Evolutionary conservation across 2,329 filamentous ascomycete species (phyloP).

Genomic region (Rachicladosporium sp.): DNA sequence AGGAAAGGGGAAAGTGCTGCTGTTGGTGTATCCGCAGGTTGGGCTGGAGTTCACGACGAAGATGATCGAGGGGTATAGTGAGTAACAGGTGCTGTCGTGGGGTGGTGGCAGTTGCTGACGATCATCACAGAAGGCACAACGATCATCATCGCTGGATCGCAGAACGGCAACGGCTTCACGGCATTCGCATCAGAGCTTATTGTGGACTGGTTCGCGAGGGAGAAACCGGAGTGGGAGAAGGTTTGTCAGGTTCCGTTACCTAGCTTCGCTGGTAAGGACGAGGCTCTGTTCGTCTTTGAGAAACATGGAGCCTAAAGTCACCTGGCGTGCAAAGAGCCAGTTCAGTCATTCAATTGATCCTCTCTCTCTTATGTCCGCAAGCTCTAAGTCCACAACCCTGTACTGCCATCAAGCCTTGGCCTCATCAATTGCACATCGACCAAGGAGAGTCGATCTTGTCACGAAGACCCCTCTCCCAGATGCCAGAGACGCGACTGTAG

Average conservation of each 20-base stretch:
- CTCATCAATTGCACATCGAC: too few relatives aligned
- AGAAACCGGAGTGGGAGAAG: slow-evolving; percentile 45
- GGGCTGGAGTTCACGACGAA: slow-evolving; percentile 53
- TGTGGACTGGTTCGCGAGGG: slow-evolving; percentile 51
- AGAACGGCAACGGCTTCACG: slow-evolving; percentile 64
- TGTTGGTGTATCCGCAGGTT: slow-evolving; percentile 64
- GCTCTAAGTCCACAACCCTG: too few relatives aligned
- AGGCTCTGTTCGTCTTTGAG: slow-evolving; percentile 56
- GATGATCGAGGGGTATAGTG: slow-evolving; percentile 46
- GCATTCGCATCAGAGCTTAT: slow-evolving; percentile 52
- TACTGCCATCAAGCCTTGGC: too few relatives aligned
- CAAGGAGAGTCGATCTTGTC: too few relatives aligned
- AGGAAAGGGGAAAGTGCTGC: slow-evolving; percentile 45
- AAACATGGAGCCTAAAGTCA: slow-evolving; percentile 5
- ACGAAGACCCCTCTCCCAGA: too few relatives aligned
- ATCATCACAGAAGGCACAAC: slow-evolving; percentile 38
- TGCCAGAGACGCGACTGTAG: too few relatives aligned
- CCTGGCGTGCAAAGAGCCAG: too few relatives aligned
- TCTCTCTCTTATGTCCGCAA: too few relatives aligned
- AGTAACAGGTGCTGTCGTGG: slow-evolving; percentile 6
- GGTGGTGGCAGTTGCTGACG: neutral
- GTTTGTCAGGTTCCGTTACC: slow-evolving; percentile 55
- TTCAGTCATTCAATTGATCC: too few relatives aligned
- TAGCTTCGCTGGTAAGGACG: slow-evolving; percentile 66
- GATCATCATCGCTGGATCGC: slow-evolving; percentile 60